Conservation (phyloP, 1,139 yeast genomes). For the Blastobotrys persicus region DNA sequence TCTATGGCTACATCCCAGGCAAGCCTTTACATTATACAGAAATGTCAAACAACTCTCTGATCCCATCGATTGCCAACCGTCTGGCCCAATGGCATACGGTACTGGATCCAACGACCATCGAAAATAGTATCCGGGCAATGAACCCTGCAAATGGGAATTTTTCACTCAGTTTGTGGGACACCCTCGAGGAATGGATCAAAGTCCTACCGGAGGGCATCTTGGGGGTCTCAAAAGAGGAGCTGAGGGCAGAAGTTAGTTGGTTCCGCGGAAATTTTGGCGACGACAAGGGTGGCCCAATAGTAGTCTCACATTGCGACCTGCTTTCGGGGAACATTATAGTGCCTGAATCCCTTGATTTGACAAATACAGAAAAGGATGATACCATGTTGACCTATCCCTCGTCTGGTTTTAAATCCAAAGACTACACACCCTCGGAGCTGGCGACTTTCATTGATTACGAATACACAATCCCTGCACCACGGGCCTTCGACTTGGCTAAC, state of each 20-base stretch:
- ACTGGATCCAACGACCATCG: conserved; percentile 46
- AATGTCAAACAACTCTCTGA: conserved; percentile 47
- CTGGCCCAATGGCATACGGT: conserved; percentile 70
- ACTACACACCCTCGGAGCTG: conserved; percentile 40
- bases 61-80: conserved; percentile 60
- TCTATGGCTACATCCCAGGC: conserved; percentile 70
- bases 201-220: conserved; percentile 48
- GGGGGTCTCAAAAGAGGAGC: conserved; percentile 24
- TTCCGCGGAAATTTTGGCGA: conserved; percentile 42
- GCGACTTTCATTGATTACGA: conserved; percentile 76
- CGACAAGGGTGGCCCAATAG: conserved; percentile 44
- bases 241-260: conserved; percentile 60
- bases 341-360: conserved; percentile 42
- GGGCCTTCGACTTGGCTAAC: conserved; percentile 83
- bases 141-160: conserved; percentile 10
- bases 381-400: background rate
- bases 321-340: conserved; percentile 70
- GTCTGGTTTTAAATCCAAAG: background rate
- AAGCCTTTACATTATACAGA: conserved; percentile 59
- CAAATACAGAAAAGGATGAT: background rate
- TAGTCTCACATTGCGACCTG: conserved; percentile 69
- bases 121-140: conserved; percentile 43
- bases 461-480: conserved; percentile 74
- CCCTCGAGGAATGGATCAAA: conserved; percentile 60
- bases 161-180: conserved; percentile 53